Conservation (phyloP, 2,329 filamentous ascomycete genomes). For the Fusarium xyrophilum region DNA sequence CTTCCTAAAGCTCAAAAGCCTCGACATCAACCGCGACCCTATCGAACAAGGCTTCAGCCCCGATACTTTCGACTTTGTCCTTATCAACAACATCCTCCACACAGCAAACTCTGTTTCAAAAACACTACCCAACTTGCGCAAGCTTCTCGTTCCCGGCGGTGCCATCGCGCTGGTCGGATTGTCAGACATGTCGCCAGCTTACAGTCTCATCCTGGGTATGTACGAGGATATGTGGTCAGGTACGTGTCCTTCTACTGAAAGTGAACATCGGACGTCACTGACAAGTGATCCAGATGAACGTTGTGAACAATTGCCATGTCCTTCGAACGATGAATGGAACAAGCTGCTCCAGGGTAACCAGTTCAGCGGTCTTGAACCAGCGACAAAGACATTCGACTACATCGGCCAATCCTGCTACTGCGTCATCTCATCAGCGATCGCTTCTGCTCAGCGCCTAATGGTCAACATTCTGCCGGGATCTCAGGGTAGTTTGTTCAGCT, state of each 20-base stretch:
- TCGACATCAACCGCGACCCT: slow-evolving; percentile 8
- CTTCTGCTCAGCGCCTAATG: background rate
- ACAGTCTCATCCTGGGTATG: slow-evolving; percentile 14
- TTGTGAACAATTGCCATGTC: background rate
- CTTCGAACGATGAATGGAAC: slow-evolving; percentile 3
- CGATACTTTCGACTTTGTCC: background rate
- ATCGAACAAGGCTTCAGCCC: background rate
- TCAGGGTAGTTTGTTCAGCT: background rate
- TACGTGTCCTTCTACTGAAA: fast-evolving
- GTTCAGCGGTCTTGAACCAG: slow-evolving; percentile 19
- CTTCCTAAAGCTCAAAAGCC: background rate
- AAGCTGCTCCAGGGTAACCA: background rate
- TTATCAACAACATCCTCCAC: slow-evolving; percentile 13
- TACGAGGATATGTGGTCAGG: slow-evolving; percentile 22
- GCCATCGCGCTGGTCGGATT: background rate
- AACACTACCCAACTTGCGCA: background rate
- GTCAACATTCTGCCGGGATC: background rate
- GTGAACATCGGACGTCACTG: fast-evolving
- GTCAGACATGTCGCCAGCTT: slow-evolving; percentile 16
- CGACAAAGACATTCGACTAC: slow-evolving; percentile 15
- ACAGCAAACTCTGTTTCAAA: background rate
- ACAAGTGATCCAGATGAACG: background rate
- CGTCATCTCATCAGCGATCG: background rate
- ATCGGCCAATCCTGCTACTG: slow-evolving; percentile 21
- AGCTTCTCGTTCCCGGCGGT: slow-evolving; percentile 6